Conservation (phyloP, 225 moss, liverwort and hornwort species). For the Bryum argenteum region DNA sequence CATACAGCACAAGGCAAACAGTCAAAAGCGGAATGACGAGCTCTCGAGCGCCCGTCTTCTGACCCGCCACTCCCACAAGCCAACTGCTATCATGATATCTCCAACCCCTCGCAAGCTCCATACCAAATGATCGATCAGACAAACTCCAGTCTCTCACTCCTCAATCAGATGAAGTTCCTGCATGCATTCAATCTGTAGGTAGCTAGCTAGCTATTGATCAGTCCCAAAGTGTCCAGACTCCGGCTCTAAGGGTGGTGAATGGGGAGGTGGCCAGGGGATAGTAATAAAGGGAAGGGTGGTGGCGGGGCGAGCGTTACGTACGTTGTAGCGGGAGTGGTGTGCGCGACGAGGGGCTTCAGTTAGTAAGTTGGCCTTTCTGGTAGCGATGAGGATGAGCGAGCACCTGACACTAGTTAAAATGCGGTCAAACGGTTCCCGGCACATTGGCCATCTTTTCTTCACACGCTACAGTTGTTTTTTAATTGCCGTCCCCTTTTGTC, state of each 20-base stretch:
- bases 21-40: neutral
- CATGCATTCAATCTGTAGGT: too few relatives aligned
- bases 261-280: too few relatives aligned
- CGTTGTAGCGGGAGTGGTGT: neutral
- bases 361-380: neutral
- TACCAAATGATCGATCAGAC: neutral
- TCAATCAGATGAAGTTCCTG: too few relatives aligned
- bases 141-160: neutral
- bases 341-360: neutral
- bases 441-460: conserved; percentile 12
- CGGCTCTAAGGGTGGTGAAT: too few relatives aligned
- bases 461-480: neutral
- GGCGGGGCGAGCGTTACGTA: conserved; percentile 7
- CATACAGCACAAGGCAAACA: conserved; percentile 12
- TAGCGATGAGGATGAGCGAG: conserved; percentile 5
- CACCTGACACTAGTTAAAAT: neutral
- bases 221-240: too few relatives aligned
- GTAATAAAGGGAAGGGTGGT: too few relatives aligned
- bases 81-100: neutral
- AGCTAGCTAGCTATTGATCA: too few relatives aligned
- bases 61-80: neutral
- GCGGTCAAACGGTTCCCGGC: conserved; percentile 9
- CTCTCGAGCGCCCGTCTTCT: neutral
- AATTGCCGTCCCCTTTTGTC: neutral
- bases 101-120: conserved; percentile 21